Conservation (phyloP, 2,329 filamentous ascomycete genomes). For the Stachybotrys elegans region DNA sequence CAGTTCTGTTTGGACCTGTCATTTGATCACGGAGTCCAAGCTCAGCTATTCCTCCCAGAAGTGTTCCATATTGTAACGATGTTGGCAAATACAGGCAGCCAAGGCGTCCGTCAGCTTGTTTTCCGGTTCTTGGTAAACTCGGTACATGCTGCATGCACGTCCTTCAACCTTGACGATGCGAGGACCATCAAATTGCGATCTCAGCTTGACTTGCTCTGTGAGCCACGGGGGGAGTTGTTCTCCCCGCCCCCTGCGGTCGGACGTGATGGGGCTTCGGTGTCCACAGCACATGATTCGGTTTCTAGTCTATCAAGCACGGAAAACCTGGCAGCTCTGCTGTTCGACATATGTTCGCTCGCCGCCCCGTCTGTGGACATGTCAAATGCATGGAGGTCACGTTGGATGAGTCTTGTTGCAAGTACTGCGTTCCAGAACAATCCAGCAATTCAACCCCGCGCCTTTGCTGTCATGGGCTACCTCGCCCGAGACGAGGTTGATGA, state of each 20-base stretch:
- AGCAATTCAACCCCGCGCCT: slow-evolving; percentile 63
- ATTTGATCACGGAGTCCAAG: slow-evolving; percentile 62
- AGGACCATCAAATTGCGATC: slow-evolving; percentile 50
- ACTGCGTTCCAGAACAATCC: slow-evolving; percentile 71
- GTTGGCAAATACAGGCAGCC: slow-evolving; percentile 59
- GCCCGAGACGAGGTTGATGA: slow-evolving; percentile 69
- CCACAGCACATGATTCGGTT: slow-evolving; percentile 48
- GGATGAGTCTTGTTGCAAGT: slow-evolving; percentile 70
- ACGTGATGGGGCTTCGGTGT: slow-evolving; percentile 50
- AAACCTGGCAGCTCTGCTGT: slow-evolving; percentile 54
- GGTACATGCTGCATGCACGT: slow-evolving; percentile 62
- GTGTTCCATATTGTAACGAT: slow-evolving; percentile 68
- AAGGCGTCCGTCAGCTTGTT: slow-evolving; percentile 52
- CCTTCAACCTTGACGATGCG: slow-evolving; percentile 56
- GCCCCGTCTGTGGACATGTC: slow-evolving; percentile 60
- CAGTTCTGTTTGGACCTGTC: slow-evolving; percentile 63
- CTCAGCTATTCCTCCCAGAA: slow-evolving; percentile 63
- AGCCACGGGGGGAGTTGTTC: slow-evolving; percentile 55
- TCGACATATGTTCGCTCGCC: slow-evolving; percentile 59
- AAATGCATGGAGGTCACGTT: slow-evolving; percentile 65
- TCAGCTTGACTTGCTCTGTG: slow-evolving; percentile 54
- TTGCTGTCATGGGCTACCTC: slow-evolving; percentile 66
- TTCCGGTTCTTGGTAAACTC: slow-evolving; percentile 62
- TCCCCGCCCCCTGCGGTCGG: slow-evolving; percentile 38
- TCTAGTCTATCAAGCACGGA: slow-evolving; percentile 53